phyloP scores from a whole-genome alignment of 495 filamentous ascomycete genomes.

The Hypoxylon cercidicola region DNA sequence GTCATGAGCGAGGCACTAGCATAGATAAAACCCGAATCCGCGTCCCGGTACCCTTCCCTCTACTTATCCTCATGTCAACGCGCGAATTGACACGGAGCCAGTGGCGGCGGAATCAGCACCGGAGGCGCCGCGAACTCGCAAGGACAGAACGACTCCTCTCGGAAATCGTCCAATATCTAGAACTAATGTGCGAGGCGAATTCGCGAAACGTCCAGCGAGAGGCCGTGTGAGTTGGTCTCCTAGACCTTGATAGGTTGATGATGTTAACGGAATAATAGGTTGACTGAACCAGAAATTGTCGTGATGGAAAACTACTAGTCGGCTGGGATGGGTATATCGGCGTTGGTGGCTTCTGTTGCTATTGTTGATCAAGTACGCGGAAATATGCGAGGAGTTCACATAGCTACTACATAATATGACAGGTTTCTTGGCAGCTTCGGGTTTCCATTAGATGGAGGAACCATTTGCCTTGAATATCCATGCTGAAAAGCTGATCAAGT shows the following conservation, averaged over 20 bases:
- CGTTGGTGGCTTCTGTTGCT: neutral
- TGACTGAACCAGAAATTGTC: neutral
- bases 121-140: slow-evolving; percentile 4
- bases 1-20: slow-evolving; percentile 28
- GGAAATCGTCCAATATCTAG: slow-evolving; percentile 17
- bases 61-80: slow-evolving; percentile 25
- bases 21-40: neutral
- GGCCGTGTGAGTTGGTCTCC: slow-evolving; percentile 3
- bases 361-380: no score
- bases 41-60: neutral
- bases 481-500: no score
- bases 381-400: no score
- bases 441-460: no score
- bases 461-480: no score
- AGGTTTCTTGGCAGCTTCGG: no score
- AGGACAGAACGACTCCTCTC: slow-evolving; percentile 14
- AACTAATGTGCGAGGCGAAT: slow-evolving; percentile 3
- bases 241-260: neutral
- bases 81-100: slow-evolving; percentile 19
- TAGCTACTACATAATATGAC: no score
- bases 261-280: neutral
- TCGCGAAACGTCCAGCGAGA: neutral
- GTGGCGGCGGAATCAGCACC: slow-evolving; percentile 8
- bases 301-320: neutral
- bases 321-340: neutral